A percentile compares a stretch with the other conserved stretches of the same genome.
phyloP scores from a whole-genome alignment of 768 basidiomycete genomes.

The Pleurotus platypus region DNA sequence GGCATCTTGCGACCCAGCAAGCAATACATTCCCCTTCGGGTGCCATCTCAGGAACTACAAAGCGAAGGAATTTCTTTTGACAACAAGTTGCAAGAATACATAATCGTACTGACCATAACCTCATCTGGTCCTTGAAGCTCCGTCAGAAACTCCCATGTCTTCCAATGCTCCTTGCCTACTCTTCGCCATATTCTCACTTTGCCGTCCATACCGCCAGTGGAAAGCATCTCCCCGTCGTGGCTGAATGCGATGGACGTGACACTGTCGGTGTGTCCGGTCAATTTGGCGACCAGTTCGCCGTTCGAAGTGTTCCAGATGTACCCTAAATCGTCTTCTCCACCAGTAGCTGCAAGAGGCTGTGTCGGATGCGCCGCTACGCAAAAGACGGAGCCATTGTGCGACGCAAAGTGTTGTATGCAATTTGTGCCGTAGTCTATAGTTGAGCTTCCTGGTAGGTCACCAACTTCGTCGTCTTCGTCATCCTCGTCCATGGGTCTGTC shows the following conservation, averaged over 20 bases:
- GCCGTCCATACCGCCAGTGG: slow-evolving; percentile 99
- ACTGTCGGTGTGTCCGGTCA: slow-evolving; percentile 92
- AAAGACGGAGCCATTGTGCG: slow-evolving; percentile 80
- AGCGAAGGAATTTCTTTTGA: neutral
- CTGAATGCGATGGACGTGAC: slow-evolving; percentile 80
- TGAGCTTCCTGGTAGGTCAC: slow-evolving; percentile 36
- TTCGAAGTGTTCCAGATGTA: slow-evolving; percentile 90
- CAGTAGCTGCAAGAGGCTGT: slow-evolving; percentile 80
- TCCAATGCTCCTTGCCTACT: slow-evolving; percentile 70
- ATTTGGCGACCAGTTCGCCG: slow-evolving; percentile 75
- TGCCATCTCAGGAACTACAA: slow-evolving; percentile 92
- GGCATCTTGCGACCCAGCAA: slow-evolving; percentile 90
- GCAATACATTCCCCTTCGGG: slow-evolving; percentile 83
- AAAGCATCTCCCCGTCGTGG: slow-evolving; percentile 85
- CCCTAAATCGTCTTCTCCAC: slow-evolving; percentile 93
- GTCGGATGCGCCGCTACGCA: slow-evolving; percentile 80
- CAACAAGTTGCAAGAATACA: neutral
- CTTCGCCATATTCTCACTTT: slow-evolving; percentile 89
- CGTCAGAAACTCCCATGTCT: slow-evolving; percentile 91
- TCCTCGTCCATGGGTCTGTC: slow-evolving; percentile 74
- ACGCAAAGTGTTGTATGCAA: slow-evolving; percentile 58
- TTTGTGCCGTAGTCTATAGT: slow-evolving; percentile 23
- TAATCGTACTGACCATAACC: slow-evolving; percentile 65
- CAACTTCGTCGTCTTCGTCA: slow-evolving; percentile 47
- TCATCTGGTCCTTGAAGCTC: slow-evolving; percentile 94